phyloP scores from a whole-genome alignment of 768 basidiomycete genomes.

The Favolaschia claudopus region DNA sequence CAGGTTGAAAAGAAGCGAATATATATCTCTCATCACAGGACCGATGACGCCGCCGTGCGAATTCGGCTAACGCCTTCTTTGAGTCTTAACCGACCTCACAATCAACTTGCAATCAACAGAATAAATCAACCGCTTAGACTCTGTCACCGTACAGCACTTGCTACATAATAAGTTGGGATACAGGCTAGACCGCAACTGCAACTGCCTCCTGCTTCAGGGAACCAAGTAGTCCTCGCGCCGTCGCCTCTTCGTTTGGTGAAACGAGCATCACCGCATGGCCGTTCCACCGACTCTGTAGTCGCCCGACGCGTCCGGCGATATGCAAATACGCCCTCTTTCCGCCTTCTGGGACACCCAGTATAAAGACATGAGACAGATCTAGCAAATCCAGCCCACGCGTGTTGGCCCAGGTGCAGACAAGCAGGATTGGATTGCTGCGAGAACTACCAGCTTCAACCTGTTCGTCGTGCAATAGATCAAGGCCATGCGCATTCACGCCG shows the following conservation, averaged over 20 bases:
- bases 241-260: conserved; percentile 39
- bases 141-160: too few relatives aligned
- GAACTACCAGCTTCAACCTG: conserved; percentile 40
- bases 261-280: conserved; percentile 76
- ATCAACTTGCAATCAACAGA: too few relatives aligned
- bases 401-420: conserved; percentile 75
- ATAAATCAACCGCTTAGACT: too few relatives aligned
- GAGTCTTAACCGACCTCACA: too few relatives aligned
- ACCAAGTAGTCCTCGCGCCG: conserved; percentile 35
- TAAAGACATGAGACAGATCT: conserved; percentile 76
- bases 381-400: conserved; percentile 79
- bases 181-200: too few relatives aligned
- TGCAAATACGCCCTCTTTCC: conserved; percentile 66
- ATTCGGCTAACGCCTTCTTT: too few relatives aligned
- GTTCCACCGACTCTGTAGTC: conserved; percentile 58
- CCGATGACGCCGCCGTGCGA: background rate
- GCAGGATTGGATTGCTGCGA: conserved; percentile 63
- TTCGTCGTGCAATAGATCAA: conserved; percentile 60
- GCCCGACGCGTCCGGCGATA: conserved; percentile 77
- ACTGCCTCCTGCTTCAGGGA: conserved; percentile 26
- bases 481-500: conserved; percentile 70
- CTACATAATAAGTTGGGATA: too few relatives aligned
- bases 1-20: background rate
- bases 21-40: conserved; percentile 6
- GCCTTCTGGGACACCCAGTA: conserved; percentile 67